phyloP scores from a whole-genome alignment of 805 yeast species.

The Ogataea nakhonphanomensis region DNA sequence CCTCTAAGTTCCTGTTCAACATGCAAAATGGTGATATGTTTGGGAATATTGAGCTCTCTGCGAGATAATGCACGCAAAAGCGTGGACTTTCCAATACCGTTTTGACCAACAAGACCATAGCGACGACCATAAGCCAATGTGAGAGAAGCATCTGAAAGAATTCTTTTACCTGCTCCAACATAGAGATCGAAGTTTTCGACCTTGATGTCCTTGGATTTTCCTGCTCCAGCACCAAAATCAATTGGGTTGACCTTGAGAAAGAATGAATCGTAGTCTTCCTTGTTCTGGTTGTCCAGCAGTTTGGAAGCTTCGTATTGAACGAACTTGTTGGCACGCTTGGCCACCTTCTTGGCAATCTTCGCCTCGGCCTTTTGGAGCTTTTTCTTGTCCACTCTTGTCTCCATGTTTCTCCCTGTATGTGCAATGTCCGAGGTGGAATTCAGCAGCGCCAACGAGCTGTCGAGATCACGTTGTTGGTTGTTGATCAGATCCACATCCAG shows the following conservation, averaged over 20 bases:
- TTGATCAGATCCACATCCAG: conserved; percentile 72
- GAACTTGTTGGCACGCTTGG: conserved; percentile 76
- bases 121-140: conserved; percentile 89
- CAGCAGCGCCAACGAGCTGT: conserved; percentile 69
- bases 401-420: conserved; percentile 87
- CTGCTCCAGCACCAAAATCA: conserved; percentile 85
- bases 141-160: conserved; percentile 81
- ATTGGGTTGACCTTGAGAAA: conserved; percentile 93
- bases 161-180: conserved; percentile 94
- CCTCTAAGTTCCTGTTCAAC: conserved; percentile 98
- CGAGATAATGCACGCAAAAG: conserved; percentile 84
- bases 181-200: conserved; percentile 89
- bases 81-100: conserved; percentile 99
- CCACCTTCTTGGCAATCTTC: conserved; percentile 95
- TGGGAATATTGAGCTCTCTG: conserved; percentile 91
- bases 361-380: conserved; percentile 96
- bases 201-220: conserved; percentile 95
- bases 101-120: conserved; percentile 97
- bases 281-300: conserved; percentile 60
- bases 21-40: conserved; percentile 90
- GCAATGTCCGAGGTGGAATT: conserved; percentile 84
- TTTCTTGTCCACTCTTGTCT: conserved; percentile 92
- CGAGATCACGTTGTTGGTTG: conserved; percentile 67
- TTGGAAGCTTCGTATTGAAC: conserved; percentile 94
- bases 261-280: conserved; percentile 88